Conservation (phyloP, 176 grass and related monocot species). For the Pontederia crassipes region DNA sequence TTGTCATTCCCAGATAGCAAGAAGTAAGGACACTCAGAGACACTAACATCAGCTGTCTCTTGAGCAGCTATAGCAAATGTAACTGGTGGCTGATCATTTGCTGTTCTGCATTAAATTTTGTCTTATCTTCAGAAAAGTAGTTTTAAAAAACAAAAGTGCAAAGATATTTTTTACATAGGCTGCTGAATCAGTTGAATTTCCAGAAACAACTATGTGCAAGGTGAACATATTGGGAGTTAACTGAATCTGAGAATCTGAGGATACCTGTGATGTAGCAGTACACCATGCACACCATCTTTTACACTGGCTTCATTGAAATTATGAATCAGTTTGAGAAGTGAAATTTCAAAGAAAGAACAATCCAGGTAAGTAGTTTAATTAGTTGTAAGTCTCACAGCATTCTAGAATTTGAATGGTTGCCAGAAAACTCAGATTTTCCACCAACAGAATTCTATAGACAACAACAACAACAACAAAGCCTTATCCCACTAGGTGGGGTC, state of each 20-base stretch:
- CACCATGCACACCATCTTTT: conserved; percentile 76
- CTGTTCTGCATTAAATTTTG: conserved; percentile 45
- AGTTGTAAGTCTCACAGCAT: conserved; percentile 58
- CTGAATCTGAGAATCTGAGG: background rate
- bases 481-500: no score
- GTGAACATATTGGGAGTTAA: no score
- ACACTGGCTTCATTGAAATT: conserved; percentile 25
- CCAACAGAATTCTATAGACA: conserved; percentile 79
- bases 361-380: background rate
- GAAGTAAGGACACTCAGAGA: conserved; percentile 81
- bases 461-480: no score
- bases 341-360: background rate
- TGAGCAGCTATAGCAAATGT: conserved; percentile 87
- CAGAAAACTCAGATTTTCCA: conserved; percentile 83
- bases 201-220: no score
- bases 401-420: conserved; percentile 71
- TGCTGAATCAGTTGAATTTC: background rate
- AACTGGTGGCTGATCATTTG: conserved; percentile 52
- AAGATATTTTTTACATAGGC: background rate
- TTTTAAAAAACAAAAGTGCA: background rate
- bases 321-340: no score
- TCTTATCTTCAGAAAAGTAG: background rate
- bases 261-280: conserved; percentile 95
- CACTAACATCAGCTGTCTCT: conserved; percentile 50
- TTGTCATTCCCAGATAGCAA: conserved; percentile 54